A percentile compares a stretch with the other conserved stretches of the same genome.
Conservation (phyloP, 1,284 basidiomycete species). For the Irpex rosettiformis region DNA sequence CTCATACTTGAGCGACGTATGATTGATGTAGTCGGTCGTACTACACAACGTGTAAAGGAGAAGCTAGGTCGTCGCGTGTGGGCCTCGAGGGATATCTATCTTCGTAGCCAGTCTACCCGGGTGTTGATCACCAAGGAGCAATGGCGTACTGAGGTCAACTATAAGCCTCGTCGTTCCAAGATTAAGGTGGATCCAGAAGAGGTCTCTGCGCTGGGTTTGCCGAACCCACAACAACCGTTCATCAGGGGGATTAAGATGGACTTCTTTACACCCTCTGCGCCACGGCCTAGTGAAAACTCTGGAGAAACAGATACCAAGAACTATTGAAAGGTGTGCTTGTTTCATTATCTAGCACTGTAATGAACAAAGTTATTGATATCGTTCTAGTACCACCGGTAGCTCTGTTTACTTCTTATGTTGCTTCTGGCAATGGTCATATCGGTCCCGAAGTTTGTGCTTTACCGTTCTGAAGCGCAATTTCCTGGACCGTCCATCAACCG, state of each 20-base stretch:
- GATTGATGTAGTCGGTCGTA: slow-evolving; percentile 45
- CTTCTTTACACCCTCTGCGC: neutral
- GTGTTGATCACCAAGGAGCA: slow-evolving; percentile 27
- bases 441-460: neutral
- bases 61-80: slow-evolving; percentile 68
- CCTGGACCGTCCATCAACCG: neutral
- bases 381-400: too few relatives aligned
- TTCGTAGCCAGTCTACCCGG: slow-evolving; percentile 33
- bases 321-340: neutral
- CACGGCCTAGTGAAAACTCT: neutral
- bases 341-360: too few relatives aligned
- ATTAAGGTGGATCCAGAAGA: neutral
- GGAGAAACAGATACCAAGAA: neutral
- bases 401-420: neutral
- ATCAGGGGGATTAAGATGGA: neutral
- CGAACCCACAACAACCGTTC: neutral
- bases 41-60: slow-evolving; percentile 60
- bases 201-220: neutral
- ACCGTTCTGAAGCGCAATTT: too few relatives aligned
- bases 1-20: slow-evolving; percentile 38
- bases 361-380: too few relatives aligned
- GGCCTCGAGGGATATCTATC: slow-evolving; percentile 51
- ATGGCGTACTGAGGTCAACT: slow-evolving; percentile 37
- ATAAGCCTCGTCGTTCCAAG: slow-evolving; percentile 1
- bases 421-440: neutral